Percentiles rank a stretch among this genome's conserved stretches.
These are phyloP conservation scores for Tylopilus sp. DNA, from an alignment of 768 basidiomycete genomes.

Conservation along the genomic window DNA sequence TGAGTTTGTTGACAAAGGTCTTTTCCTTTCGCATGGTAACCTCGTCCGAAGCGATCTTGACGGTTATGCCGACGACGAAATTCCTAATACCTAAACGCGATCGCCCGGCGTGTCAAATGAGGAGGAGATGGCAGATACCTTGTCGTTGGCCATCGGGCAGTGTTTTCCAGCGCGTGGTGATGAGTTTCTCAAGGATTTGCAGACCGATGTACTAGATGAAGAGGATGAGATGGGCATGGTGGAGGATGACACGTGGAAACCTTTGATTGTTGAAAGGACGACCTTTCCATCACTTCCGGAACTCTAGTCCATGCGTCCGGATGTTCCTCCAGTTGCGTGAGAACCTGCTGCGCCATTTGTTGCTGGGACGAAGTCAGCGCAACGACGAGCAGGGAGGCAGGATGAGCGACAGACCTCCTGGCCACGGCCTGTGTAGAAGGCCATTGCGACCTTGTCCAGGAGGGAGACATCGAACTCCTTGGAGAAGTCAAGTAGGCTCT, in stretches of 20 bases:
- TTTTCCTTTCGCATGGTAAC: slow-evolving; percentile 85
- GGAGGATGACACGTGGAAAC: slow-evolving; percentile 33
- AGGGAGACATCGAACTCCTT: slow-evolving; percentile 90
- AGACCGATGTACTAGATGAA: slow-evolving; percentile 82
- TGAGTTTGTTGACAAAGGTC: slow-evolving; percentile 93
- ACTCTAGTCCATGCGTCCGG: slow-evolving; percentile 97
- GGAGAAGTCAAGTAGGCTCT: slow-evolving; percentile 92
- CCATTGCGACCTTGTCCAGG: slow-evolving; percentile 90
- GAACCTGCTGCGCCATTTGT: slow-evolving; percentile 89
- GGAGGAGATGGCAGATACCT: slow-evolving; percentile 43
- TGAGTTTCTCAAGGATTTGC: slow-evolving; percentile 94
- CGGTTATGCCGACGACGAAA: slow-evolving; percentile 90
- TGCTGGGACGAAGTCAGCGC: slow-evolving; percentile 51
- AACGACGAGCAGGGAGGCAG: slow-evolving; percentile 2
- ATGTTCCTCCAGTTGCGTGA: slow-evolving; percentile 95
- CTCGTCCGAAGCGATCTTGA: slow-evolving; percentile 93
- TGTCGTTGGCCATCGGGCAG: slow-evolving; percentile 91
- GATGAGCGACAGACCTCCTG: slow-evolving; percentile 58
- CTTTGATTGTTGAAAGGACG: slow-evolving; percentile 84
- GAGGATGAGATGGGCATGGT: slow-evolving; percentile 12
- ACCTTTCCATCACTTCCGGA: slow-evolving; percentile 86
- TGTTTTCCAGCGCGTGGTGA: slow-evolving; percentile 93
- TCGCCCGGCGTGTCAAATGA: slow-evolving; percentile 8
- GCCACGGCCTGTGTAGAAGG: slow-evolving; percentile 84
- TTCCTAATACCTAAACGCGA: slow-evolving; percentile 78